These are phyloP conservation scores for Colletotrichum brevisporum DNA, from an alignment of 2,329 filamentous ascomycete species.

Conservation along the genomic window DNA sequence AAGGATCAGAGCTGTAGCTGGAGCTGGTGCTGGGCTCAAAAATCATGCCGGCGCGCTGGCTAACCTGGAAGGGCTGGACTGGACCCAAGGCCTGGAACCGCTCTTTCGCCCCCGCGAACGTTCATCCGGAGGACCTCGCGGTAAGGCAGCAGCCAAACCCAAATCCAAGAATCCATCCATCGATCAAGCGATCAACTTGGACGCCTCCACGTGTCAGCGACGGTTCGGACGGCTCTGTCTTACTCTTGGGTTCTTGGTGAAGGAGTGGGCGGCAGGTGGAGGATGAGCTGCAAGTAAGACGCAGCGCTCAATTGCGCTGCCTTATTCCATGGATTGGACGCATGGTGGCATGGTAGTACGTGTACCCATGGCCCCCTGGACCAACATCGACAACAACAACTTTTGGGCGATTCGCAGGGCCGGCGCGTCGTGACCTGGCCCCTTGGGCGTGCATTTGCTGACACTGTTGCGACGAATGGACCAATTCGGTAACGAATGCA, in stretches of 20 bases:
- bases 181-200: constrained; percentile 37
- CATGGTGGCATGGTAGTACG: too few relatives aligned
- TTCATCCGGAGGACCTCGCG: constrained; percentile 9
- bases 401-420: background rate
- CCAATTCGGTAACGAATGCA: background rate
- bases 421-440: too few relatives aligned
- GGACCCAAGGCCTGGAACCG: too few relatives aligned
- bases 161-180: background rate
- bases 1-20: background rate
- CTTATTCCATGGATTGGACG: too few relatives aligned
- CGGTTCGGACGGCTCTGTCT: constrained; percentile 12
- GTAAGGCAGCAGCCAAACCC: constrained; percentile 8
- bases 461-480: too few relatives aligned
- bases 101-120: constrained; percentile 8
- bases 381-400: constrained; percentile 4
- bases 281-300: constrained; percentile 20
- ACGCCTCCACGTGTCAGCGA: constrained; percentile 37
- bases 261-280: constrained; percentile 10
- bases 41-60: too few relatives aligned
- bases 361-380: background rate
- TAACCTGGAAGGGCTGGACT: too few relatives aligned
- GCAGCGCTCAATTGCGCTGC: constrained; percentile 5
- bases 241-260: too few relatives aligned
- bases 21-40: constrained; percentile 3
- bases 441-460: too few relatives aligned